Base-by-base conservation (phyloP, 2,329 filamentous ascomycete genomes). In the Pezicula carpinea region DNA sequence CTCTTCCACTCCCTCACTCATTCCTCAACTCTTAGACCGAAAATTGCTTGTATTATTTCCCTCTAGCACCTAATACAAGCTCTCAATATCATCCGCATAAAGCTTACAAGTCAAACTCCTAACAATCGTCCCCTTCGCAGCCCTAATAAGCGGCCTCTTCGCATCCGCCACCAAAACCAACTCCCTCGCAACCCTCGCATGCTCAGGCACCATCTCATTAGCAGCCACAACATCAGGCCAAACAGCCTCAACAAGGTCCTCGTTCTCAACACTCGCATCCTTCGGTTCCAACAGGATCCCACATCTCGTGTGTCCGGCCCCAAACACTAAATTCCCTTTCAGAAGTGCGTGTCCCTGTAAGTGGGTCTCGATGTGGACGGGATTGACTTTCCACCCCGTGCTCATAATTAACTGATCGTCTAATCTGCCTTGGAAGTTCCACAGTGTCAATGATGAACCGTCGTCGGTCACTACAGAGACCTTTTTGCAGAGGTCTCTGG, bases 401-500 rank as follows among this genome's bases (percentile, higher is more conserved):
- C 10, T 34, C 32, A 34, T 6, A 34, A 34, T 34, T 15, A 34
- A 7, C 3, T 47, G 38, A 11, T 53, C 56, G 4, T 44, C 38
- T 40, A 48, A 54, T 5, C 42, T 39, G 7, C 44, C 45, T 10
- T 56, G 8, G 18, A 77, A 52, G 14, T 34, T 15, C 14, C 17
- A 34, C 6, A 34, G 17, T n/a, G n/a, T n/a, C n/a, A n/a, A n/a
- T n/a, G n/a, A n/a, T n/a, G n/a, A n/a, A 14, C 32, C 14, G 14
- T 34, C 32, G 32, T 34, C 17, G 6, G 14, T 15, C 32, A n/a
- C 32, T 5, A 14, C 32, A 17, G 32, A 17, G 32, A 34, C 32
- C 6, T 15, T 14, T n/a, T 15, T 14, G 32, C 14, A 4, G 32
- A 34, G 32, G 44, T 77, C 75, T 33, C 68, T 69, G 6, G 69